phyloP scores from a whole-genome alignment of 2,329 filamentous ascomycete species.

The Aspergillus ustus region DNA sequence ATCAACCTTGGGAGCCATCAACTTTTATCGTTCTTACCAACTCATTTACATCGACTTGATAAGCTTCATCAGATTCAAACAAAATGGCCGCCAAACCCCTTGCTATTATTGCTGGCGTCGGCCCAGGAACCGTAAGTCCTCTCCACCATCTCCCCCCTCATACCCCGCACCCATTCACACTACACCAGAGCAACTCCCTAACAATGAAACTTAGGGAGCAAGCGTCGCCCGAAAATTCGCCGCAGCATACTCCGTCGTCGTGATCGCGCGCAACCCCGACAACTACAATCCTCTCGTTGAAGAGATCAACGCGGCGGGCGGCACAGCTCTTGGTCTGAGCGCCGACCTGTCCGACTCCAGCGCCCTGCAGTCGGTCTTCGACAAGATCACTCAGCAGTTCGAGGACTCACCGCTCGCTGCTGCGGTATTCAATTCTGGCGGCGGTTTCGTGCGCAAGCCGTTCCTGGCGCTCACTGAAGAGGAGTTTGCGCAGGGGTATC shows the following conservation, averaged over 20 bases:
- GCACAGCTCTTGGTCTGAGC: slow-evolving; percentile 64
- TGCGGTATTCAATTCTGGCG: slow-evolving; percentile 65
- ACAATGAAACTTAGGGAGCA: slow-evolving; percentile 49
- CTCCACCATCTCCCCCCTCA: not conserved
- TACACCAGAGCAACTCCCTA: not conserved
- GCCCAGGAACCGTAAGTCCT: slow-evolving; percentile 48
- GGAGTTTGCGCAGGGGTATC: slow-evolving; percentile 58
- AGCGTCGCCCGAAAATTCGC: slow-evolving; percentile 65
- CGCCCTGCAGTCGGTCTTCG: slow-evolving; percentile 59
- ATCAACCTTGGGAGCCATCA: not conserved
- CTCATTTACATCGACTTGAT: not conserved
- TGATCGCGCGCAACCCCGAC: slow-evolving; percentile 62
- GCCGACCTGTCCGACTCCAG: slow-evolving; percentile 60
- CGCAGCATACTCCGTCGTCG: slow-evolving; percentile 61
- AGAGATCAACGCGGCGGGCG: slow-evolving; percentile 64
- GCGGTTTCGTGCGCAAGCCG: slow-evolving; percentile 62
- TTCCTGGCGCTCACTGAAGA: slow-evolving; percentile 64
- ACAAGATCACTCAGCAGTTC: slow-evolving; percentile 59
- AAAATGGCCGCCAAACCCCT: slow-evolving; percentile 46
- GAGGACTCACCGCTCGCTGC: slow-evolving; percentile 52
- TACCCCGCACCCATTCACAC: not conserved
- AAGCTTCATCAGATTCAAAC: not conserved
- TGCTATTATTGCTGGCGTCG: slow-evolving; percentile 53
- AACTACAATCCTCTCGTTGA: slow-evolving; percentile 61
- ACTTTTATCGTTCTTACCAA: not conserved